Base-by-base conservation (phyloP, 1,139 yeast genomes). In the Geotrichum aggregatum region DNA sequence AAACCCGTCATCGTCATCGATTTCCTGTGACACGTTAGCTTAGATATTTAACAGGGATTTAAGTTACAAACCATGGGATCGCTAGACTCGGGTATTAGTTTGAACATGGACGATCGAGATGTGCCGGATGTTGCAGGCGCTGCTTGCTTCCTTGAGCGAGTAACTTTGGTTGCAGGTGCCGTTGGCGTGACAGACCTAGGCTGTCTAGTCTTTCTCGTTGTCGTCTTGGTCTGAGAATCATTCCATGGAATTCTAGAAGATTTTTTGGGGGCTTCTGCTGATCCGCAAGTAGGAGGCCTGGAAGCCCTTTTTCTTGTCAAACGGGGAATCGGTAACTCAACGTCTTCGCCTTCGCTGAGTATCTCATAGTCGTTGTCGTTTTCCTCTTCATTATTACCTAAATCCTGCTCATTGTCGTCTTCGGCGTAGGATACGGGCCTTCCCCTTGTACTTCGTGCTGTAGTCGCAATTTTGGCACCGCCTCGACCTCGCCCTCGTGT, bases 1-100 rank as follows among this genome's bases (percentile, higher is more conserved):
- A 28, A 46, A 46, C 35, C 49, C 49, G 28, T 46, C 49, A 21
- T 46, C 49, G 6, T 46, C 49, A 28, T 46, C 49, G 16, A 36
- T 38, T n/a, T 46, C 49, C 44, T 36, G 10, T 14, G 3, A 10
- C n/a, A 18, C 19, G 47, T 43, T 43, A 43, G 47, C 30, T 22
- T 19, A 19, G 3, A 24, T 5, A 28, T 6, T 2, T 3, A 21
- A 22, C 14, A 14, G 34, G 28, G 3, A 4, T 22, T 3, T 14
- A 26, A 19, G n/a, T n/a, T n/a, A 38, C 44, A 36, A 13, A 46
- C 49, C 49, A 46, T 46, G 13, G 43, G 42, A 19, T 46, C 49
- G 34, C 19, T 26, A 8, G 33, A 7, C 14, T n/a, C 22, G 13
- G 44, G 28, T 26, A 46, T 44, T 13, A 30, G 16, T 16, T 19